A percentile compares a stretch with the other conserved stretches of the same genome.
phyloP scores from a whole-genome alignment of 2,329 filamentous ascomycete species.

The Colletotrichum sp. region DNA sequence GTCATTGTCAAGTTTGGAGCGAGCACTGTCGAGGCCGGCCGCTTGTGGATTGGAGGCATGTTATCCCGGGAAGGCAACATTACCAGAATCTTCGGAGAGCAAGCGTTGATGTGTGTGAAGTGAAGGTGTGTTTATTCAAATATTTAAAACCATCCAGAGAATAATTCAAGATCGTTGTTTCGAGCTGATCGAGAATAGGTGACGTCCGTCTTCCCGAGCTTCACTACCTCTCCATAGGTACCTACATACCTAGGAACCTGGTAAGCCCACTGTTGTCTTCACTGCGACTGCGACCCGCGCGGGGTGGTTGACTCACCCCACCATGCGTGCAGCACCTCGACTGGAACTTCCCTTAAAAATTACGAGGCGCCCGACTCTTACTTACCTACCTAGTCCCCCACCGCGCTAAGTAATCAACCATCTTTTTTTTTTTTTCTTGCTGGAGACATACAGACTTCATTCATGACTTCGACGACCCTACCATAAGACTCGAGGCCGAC shows the following conservation, averaged over 20 bases:
- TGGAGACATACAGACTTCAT: not conserved
- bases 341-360: not conserved
- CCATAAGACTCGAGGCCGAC: not conserved
- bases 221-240: not conserved
- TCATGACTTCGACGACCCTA: not conserved
- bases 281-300: not conserved
- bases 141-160: conserved; percentile 13
- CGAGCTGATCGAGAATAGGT: not conserved
- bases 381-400: not conserved
- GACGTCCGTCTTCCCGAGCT: not conserved
- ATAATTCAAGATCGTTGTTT: not conserved
- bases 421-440: conserved; percentile 1
- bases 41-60: conserved; percentile 80
- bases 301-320: not conserved
- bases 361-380: not conserved
- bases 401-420: conserved; percentile 9
- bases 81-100: conserved; percentile 74
- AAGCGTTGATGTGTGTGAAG: conserved; percentile 76
- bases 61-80: conserved; percentile 77
- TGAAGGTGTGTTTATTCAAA: not conserved
- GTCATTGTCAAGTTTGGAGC: conserved; percentile 93
- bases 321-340: not conserved
- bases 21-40: conserved; percentile 78
- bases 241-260: not conserved
- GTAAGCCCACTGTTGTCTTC: not conserved